A percentile compares a stretch with the other conserved stretches of the same genome.
phyloP scores from a whole-genome alignment of 305 asterid species.

The Solanum hybrid region DNA sequence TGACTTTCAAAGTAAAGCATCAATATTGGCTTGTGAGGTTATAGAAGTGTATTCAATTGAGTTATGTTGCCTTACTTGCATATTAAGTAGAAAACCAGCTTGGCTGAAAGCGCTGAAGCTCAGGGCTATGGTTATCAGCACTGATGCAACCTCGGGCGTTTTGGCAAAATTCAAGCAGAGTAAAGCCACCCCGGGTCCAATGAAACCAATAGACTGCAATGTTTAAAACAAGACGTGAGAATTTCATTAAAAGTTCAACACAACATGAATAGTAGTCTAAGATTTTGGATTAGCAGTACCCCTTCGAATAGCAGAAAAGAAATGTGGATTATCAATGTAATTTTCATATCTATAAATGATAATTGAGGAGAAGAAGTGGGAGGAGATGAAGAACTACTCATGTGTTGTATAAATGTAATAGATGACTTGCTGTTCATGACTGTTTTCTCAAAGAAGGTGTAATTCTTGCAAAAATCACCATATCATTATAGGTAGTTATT shows the following conservation, averaged over 20 bases:
- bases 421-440: neutral
- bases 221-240: neutral
- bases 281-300: neutral
- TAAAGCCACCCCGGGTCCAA: conserved; percentile 81
- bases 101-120: conserved; percentile 92
- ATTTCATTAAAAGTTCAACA: neutral
- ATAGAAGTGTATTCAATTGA: neutral
- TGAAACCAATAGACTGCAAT: conserved; percentile 74
- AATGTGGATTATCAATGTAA: neutral
- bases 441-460: neutral
- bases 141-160: conserved; percentile 57
- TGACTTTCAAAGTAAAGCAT: neutral
- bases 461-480: neutral
- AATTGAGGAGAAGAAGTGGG: neutral
- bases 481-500: neutral
- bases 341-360: neutral
- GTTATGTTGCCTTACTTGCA: conserved; percentile 53
- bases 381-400: neutral
- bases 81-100: conserved; percentile 85
- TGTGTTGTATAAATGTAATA: neutral
- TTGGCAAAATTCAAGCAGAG: conserved; percentile 68
- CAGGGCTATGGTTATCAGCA: conserved; percentile 51
- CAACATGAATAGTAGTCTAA: neutral
- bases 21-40: neutral
- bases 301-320: neutral